Evolutionary conservation across 192 early-diverging fungal species (phyloP), one percentile per base, ranked within the genome.

Genomic region (Podila epicladia): DNA sequence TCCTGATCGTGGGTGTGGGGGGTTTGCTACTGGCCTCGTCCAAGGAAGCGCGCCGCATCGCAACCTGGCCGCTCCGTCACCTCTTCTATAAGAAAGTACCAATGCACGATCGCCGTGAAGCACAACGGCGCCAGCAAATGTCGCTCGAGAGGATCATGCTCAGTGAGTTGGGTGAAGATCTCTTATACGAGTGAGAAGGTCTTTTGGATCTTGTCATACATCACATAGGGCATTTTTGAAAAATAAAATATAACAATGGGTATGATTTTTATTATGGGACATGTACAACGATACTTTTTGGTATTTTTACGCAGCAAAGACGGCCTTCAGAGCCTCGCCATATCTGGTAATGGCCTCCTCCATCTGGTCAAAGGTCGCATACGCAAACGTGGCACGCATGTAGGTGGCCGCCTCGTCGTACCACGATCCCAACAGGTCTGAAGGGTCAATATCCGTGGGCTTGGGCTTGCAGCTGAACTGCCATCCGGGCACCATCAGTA

Each of bases 401-500:
- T 87, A 91, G 2, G 87, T 88, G 33, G 84, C 82, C 62, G 84
- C 74, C 2, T 76, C 76, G n/a, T 84, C 86, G 49, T 84, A 83
- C 19, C 75, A 77, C 12, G 41, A 20, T n/a, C 60, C 60, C 60
- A 64, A 6, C 35, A 69, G 33, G 28, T 80, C 71, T 24, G 71
- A 24, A 61, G 41, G 55, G 24, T 80, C 71, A 32, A 69, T 5
- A 48, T 72, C 65, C 26, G 28, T 35, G 11, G 77, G 77, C 66
- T 80, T 80, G 55, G 68, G 58, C 82, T 87, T 68, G 77, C 77
- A 29, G 83, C 86, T 75, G 88, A 87, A 90, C 73, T 87, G 83
- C 69, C 85, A 83, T 0, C 91, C 91, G 1, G 91, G 91, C 26
- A 93, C 85, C 62, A 92, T 61, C 73, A 93, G 75, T 19, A 91